Percentiles rank a stretch among this genome's conserved stretches.
These are phyloP conservation scores for Zalerion maritima DNA, from an alignment of 495 filamentous ascomycete species.

Conservation along the genomic window DNA sequence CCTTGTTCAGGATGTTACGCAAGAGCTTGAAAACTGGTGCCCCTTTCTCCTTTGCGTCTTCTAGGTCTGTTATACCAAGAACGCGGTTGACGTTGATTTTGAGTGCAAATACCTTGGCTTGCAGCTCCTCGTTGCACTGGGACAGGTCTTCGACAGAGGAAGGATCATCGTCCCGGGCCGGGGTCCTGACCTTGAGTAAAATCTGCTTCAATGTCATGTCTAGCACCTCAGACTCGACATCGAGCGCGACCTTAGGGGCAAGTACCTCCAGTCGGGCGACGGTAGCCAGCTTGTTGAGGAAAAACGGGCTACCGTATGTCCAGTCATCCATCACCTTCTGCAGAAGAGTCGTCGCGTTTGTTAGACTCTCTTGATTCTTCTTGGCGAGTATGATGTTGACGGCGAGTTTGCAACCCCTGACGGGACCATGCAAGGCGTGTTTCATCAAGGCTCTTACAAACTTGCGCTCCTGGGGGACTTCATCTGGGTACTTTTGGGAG, in stretches of 20 bases:
- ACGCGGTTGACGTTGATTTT: constrained; percentile 79
- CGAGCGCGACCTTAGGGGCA: constrained; percentile 56
- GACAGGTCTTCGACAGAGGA: constrained; percentile 58
- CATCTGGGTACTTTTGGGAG: constrained; percentile 66
- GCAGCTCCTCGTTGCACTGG: constrained; percentile 60
- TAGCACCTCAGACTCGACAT: constrained; percentile 59
- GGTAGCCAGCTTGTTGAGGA: constrained; percentile 71
- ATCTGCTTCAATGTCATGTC: constrained; percentile 65
- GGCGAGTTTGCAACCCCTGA: constrained; percentile 81
- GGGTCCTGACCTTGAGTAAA: constrained; percentile 51
- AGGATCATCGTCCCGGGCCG: constrained; percentile 32
- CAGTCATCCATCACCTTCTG: constrained; percentile 60
- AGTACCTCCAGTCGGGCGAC: constrained; percentile 73
- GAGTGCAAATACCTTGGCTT: constrained; percentile 78
- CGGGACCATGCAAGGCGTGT: constrained; percentile 73
- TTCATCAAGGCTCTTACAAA: constrained; percentile 65
- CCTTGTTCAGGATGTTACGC: constrained; percentile 51
- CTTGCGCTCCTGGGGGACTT: constrained; percentile 73
- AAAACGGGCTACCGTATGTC: constrained; percentile 57
- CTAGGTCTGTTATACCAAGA: constrained; percentile 44
- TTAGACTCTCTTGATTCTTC: constrained; percentile 66
- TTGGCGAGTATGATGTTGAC: constrained; percentile 76
- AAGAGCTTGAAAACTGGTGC: constrained; percentile 62
- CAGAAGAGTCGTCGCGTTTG: constrained; percentile 67
- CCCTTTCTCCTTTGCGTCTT: constrained; percentile 49